Conservation (phyloP, 805 yeast genomes). For the Yarrowia osloensis region DNA sequence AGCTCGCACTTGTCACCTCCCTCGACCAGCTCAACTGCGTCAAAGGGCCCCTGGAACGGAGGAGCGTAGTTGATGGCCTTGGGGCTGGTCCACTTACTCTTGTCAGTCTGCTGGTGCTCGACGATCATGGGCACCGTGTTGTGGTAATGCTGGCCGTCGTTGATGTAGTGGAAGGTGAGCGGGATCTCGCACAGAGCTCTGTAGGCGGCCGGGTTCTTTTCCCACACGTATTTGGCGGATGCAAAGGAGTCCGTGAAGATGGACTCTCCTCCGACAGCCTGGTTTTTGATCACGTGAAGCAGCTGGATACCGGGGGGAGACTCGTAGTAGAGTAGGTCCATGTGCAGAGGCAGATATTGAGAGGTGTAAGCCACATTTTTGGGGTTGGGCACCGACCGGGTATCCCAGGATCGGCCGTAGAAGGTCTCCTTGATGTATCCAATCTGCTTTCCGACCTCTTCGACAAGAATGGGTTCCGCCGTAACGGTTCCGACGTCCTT, state of each 20-base stretch:
- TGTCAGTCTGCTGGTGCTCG: constrained; percentile 49
- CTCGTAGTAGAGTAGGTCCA: constrained; percentile 75
- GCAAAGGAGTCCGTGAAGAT: constrained; percentile 69
- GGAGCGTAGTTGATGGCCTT: constrained; percentile 73
- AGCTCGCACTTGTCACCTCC: constrained; percentile 50
- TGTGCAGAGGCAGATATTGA: constrained; percentile 67
- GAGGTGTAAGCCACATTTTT: constrained; percentile 71
- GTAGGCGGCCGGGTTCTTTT: constrained; percentile 62
- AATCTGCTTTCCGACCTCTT: constrained; percentile 53
- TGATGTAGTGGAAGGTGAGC: constrained; percentile 66
- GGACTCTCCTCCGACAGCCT: constrained; percentile 65
- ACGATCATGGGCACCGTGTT: constrained; percentile 64
- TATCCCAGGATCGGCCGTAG: constrained; percentile 72
- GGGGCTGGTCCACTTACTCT: constrained; percentile 43
- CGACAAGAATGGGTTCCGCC: constrained; percentile 41
- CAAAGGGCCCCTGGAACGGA: constrained; percentile 80
- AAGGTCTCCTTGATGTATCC: constrained; percentile 73
- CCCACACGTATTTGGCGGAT: constrained; percentile 60
- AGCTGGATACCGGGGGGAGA: constrained; percentile 80
- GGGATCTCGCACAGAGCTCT: constrained; percentile 64
- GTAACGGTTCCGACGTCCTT: constrained; percentile 37
- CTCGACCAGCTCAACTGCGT: constrained; percentile 45
- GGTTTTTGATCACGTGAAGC: constrained; percentile 53
- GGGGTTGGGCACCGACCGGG: constrained; percentile 54
- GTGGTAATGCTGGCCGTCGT: constrained; percentile 61